Percentiles rank a stretch among this genome's conserved stretches.
These are phyloP conservation scores for Aspergillus sp. DNA, from an alignment of 2,329 filamentous ascomycete species.

Conservation along the genomic window DNA sequence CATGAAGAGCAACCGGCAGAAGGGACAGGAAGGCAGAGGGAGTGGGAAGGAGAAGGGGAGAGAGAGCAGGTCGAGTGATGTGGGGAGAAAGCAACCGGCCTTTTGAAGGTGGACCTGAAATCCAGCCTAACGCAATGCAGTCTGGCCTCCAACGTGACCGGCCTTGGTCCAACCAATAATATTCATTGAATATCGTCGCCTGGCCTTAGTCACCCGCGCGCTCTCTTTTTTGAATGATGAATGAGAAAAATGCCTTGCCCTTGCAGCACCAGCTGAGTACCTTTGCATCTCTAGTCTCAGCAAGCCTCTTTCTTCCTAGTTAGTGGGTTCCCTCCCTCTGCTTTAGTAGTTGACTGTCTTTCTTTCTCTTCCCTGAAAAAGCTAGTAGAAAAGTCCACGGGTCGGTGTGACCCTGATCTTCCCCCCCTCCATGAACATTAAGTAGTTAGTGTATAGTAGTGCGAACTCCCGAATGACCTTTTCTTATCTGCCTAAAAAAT, in stretches of 20 bases:
- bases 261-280: constrained; percentile 9
- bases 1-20: constrained; percentile 40
- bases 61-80: constrained; percentile 31
- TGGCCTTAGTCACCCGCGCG: constrained; percentile 2
- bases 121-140: constrained; percentile 42
- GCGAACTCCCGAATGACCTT: too few relatives aligned
- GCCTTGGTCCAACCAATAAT: constrained; percentile 19
- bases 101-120: constrained; percentile 45
- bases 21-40: constrained; percentile 21
- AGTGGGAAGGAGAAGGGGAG: constrained; percentile 26
- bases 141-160: constrained; percentile 41
- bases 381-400: too few relatives aligned
- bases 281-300: background rate
- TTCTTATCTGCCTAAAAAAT: too few relatives aligned
- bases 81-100: constrained; percentile 35
- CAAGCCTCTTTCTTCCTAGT: background rate
- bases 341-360: too few relatives aligned
- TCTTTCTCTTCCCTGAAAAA: too few relatives aligned
- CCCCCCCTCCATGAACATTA: too few relatives aligned
- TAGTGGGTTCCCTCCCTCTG: too few relatives aligned
- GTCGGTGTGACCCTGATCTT: background rate
- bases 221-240: background rate
- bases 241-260: constrained; percentile 12
- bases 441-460: too few relatives aligned
- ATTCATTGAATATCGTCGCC: constrained; percentile 11